Conservation (phyloP, 192 early-diverging fungal genomes). For the Chytriomyces sp. region DNA sequence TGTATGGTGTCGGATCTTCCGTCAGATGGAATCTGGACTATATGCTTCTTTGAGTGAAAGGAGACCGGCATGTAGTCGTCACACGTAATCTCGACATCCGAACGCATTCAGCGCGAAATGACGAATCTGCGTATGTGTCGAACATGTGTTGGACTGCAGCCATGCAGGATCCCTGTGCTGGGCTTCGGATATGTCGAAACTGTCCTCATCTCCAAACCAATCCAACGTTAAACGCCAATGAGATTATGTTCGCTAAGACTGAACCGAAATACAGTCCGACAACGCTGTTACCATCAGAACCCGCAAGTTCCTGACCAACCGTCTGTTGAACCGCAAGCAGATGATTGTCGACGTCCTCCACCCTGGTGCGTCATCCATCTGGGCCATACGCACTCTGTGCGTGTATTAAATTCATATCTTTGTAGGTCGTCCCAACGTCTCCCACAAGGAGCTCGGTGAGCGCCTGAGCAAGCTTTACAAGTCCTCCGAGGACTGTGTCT, state of each 20-base stretch:
- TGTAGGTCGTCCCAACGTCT: constrained; percentile 80
- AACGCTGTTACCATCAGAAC: constrained; percentile 88
- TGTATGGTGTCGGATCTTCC: too few relatives aligned
- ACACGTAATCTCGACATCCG: too few relatives aligned
- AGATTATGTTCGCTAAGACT: not conserved
- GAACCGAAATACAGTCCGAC: constrained; percentile 33
- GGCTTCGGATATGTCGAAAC: not conserved
- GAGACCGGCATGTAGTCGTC: too few relatives aligned
- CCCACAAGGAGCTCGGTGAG: constrained; percentile 90
- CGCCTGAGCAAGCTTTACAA: constrained; percentile 96
- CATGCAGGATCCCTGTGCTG: too few relatives aligned
- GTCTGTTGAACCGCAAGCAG: constrained; percentile 95
- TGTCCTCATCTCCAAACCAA: not conserved
- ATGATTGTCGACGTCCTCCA: constrained; percentile 96
- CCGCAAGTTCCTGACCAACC: constrained; percentile 99
- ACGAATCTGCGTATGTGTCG: too few relatives aligned
- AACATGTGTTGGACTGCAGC: too few relatives aligned
- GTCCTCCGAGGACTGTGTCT: constrained; percentile 80
- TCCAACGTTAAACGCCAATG: not conserved
- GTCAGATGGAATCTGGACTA: too few relatives aligned
- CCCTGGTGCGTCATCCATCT: constrained; percentile 49
- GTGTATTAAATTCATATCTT: not conserved
- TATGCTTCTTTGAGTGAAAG: too few relatives aligned
- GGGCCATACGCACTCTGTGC: not conserved
- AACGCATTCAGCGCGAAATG: too few relatives aligned